Base-by-base conservation (phyloP, 108 stramenopile species). In the Thalassiosira profunda region DNA sequence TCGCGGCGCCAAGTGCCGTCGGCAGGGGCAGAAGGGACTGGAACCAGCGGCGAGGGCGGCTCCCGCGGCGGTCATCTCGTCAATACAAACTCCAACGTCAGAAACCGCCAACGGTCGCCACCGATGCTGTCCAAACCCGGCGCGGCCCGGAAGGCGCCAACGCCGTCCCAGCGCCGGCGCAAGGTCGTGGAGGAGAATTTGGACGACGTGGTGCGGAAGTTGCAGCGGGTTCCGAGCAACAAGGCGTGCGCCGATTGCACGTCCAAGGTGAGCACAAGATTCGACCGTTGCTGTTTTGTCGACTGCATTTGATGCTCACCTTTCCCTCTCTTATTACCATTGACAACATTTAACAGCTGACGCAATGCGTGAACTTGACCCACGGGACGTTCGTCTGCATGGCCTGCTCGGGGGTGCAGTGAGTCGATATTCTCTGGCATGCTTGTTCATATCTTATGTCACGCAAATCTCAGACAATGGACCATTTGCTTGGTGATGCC, bases 161-260 rank as follows among this genome's bases (percentile, higher is more conserved):
- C 36, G 8, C 11, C 64, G 18, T 5, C 53, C 3, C 42, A 52
- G 17, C 56, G 54, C 61, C 70, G 74, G 0, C 54, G 70, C 10
- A 72, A 64, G 29, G 60, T 53, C 3, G 67, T 38, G 15, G 56
- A 74, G 17, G 80, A 76, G 26, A 46, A 51, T 41, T 57, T 55
- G 4, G 72, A 82, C 26, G 81, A 82, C 14, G 24, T 71, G 18
- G 57, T 80, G 4, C 73, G 79, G 26, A 64, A 74, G 20, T 49
- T 94, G 45, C 78, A 84, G 40, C 81, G 86, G 17, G 45, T 71
- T 33, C 79, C 84, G 1, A 55, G 83, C 42, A 94, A 94, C 74
- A 94, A 94, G 57, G 61, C 67, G 3, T 94, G 93, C 69, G 86
- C 86, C 28, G 93, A 94, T 68, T 94, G 93, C 49, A 20, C 57